Conservation (phyloP, 768 basidiomycete species). For the Cystobasidium onofrii region DNA sequence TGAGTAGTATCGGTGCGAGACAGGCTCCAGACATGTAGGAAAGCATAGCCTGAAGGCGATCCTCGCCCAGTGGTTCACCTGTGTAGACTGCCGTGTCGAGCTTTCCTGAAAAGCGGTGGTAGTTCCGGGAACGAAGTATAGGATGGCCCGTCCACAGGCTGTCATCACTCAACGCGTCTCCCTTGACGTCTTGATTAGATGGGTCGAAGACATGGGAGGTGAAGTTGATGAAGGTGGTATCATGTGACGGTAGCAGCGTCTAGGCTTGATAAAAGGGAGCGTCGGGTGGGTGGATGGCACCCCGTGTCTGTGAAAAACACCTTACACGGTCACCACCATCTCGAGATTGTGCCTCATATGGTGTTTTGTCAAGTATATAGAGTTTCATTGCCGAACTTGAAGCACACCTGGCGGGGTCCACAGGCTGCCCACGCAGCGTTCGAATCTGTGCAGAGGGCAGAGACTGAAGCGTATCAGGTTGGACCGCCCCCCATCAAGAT, state of each 20-base stretch:
- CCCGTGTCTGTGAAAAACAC: not conserved
- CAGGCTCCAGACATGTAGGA: not conserved
- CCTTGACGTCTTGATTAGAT: not conserved
- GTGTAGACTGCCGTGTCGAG: not conserved
- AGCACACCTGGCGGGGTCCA: not conserved
- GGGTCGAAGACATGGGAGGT: not conserved
- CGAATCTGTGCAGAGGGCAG: not conserved
- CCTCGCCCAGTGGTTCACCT: not conserved
- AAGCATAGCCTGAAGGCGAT: not conserved
- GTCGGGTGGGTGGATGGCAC: not conserved
- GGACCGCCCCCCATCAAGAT: no score
- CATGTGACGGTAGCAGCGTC: not conserved
- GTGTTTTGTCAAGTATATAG: not conserved
- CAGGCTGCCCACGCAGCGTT: not conserved
- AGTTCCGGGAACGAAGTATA: not conserved
- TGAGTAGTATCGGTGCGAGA: not conserved
- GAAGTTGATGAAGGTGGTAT: constrained; percentile 22
- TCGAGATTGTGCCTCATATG: not conserved
- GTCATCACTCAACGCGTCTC: not conserved
- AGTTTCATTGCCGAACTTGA: not conserved
- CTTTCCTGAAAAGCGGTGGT: constrained; percentile 3
- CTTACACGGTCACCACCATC: not conserved
- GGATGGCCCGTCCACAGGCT: constrained; percentile 4
- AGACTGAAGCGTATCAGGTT: no score
- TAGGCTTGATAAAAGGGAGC: constrained; percentile 3